Percentiles rank a stretch among this genome's conserved stretches.
Evolutionary conservation across 148 eudicot species (phyloP).

Genomic region (Cornus florida): DNA sequence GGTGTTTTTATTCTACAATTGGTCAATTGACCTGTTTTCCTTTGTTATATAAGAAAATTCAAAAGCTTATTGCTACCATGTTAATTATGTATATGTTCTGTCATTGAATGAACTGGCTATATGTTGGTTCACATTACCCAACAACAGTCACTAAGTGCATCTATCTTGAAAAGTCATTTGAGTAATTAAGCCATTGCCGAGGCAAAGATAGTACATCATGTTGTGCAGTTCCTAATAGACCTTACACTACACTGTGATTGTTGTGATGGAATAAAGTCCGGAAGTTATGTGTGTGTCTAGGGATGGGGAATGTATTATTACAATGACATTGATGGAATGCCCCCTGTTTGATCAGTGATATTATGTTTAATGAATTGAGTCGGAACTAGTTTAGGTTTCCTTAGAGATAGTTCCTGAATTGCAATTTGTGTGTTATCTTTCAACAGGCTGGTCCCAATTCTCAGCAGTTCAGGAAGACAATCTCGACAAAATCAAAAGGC

Average conservation of each 20-base stretch:
- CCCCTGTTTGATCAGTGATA: background rate
- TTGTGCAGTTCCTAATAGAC: background rate
- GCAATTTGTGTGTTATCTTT: background rate
- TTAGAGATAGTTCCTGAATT: background rate
- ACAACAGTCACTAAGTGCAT: too few relatives aligned
- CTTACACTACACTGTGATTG: background rate
- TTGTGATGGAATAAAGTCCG: too few relatives aligned
- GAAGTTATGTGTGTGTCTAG: too few relatives aligned
- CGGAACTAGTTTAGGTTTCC: background rate
- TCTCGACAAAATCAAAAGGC: slow-evolving; percentile 19
- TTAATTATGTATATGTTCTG: too few relatives aligned
- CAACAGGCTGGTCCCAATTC: slow-evolving; percentile 13
- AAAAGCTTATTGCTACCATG: background rate
- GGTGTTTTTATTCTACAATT: background rate
- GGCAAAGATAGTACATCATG: background rate
- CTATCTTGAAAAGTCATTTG: too few relatives aligned
- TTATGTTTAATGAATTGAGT: background rate
- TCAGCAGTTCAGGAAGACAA: slow-evolving; percentile 17
- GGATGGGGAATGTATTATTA: background rate
- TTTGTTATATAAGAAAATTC: background rate
- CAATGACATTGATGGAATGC: background rate
- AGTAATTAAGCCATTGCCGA: too few relatives aligned
- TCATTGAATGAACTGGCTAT: too few relatives aligned
- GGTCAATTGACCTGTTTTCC: background rate
- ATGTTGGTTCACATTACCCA: too few relatives aligned